Evolutionary conservation across 2,329 filamentous ascomycete genomes (phyloP).

Genomic region (Phaeosphaeria sp.): DNA sequence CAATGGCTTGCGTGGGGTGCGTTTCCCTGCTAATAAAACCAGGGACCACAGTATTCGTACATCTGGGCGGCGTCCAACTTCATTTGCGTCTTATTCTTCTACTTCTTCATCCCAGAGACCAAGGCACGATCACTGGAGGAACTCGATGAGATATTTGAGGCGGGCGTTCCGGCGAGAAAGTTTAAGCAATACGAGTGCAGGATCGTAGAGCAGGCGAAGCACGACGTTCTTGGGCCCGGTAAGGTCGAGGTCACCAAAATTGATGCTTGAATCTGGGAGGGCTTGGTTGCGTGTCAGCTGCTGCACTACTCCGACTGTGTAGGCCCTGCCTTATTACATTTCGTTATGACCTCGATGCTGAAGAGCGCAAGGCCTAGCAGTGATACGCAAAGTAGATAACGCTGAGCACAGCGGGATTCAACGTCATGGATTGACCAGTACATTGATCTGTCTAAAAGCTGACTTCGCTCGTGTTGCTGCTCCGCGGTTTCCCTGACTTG

Average conservation of each 20-base stretch:
- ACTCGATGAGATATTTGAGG: slow-evolving; percentile 38
- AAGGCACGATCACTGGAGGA: slow-evolving; percentile 35
- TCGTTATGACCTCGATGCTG: too few species aligned
- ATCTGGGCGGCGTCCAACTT: slow-evolving; percentile 44
- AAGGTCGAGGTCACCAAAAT: slow-evolving; percentile 2
- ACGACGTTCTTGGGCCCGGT: slow-evolving; percentile 15
- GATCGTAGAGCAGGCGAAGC: slow-evolving; percentile 28
- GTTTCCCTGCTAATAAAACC: neutral
- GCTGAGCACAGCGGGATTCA: neutral
- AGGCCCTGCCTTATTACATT: too few species aligned
- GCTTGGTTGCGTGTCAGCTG: neutral
- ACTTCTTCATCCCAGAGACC: slow-evolving; percentile 66
- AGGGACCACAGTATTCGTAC: slow-evolving; percentile 32
- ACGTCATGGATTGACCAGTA: neutral
- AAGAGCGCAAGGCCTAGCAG: too few species aligned
- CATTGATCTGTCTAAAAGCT: slow-evolving; percentile 13
- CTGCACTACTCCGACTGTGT: too few species aligned
- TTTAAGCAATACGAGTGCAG: slow-evolving; percentile 30
- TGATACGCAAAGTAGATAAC: neutral
- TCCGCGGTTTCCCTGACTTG: slow-evolving; percentile 9
- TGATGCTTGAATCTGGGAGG: neutral
- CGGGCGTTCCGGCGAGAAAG: slow-evolving; percentile 23
- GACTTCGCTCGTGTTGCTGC: slow-evolving; percentile 14
- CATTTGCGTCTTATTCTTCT: slow-evolving; percentile 62
- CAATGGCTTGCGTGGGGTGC: neutral